Conservation (phyloP, 176 grass and related monocot genomes). For the Aechmea fasciata region DNA sequence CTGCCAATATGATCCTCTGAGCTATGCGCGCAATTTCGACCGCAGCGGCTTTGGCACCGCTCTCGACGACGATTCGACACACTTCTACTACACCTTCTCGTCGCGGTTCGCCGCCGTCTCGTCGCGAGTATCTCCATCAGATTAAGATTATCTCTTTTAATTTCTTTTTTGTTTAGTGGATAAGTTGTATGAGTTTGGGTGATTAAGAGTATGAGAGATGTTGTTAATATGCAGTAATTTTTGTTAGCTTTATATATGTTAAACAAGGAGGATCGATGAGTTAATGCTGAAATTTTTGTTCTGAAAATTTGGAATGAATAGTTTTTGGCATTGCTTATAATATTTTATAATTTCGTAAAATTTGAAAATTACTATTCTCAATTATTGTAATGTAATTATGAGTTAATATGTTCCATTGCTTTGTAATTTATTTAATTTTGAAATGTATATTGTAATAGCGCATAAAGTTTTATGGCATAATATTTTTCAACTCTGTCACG, state of each 20-base stretch:
- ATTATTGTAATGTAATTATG: too few species aligned
- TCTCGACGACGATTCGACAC: slow-evolving; percentile 27
- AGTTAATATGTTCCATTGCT: too few species aligned
- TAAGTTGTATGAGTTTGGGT: not conserved
- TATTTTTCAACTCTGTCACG: too few species aligned
- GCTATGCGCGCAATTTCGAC: slow-evolving; percentile 90
- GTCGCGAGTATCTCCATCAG: not conserved
- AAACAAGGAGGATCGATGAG: not conserved
- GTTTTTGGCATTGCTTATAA: too few species aligned
- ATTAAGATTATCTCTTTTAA: not conserved
- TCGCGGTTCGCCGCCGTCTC: slow-evolving; percentile 48
- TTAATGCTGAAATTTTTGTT: not conserved
- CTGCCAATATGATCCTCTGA: slow-evolving; percentile 74
- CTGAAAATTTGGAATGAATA: not conserved
- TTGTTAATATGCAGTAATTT: not conserved
- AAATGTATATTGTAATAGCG: too few species aligned
- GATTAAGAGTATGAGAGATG: not conserved
- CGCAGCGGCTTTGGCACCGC: slow-evolving; percentile 37
- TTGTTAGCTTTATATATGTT: not conserved
- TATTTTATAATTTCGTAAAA: too few species aligned
- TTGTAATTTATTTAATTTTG: too few species aligned
- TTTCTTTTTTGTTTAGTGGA: not conserved
- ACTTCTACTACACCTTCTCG: slow-evolving; percentile 60
- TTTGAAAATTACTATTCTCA: too few species aligned
- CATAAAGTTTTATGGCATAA: too few species aligned